Conservation (phyloP, 1,139 yeast species). For the Wickerhamomyces sp. region DNA sequence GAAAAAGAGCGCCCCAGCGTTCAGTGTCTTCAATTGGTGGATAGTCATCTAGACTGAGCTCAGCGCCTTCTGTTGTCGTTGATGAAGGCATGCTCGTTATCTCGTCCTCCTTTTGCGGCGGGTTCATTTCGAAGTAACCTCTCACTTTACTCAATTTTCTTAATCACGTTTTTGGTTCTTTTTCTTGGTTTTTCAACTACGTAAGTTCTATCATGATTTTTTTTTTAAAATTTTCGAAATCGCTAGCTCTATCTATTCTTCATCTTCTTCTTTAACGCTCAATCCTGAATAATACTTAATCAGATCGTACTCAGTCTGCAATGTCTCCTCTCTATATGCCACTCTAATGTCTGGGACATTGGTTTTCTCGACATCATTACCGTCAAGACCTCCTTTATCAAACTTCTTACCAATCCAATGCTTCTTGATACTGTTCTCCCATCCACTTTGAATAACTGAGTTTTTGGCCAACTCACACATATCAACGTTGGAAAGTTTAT, state of each 20-base stretch:
- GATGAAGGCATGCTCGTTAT: no score
- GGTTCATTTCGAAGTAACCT: no score
- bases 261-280: not conserved
- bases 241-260: not conserved
- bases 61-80: not conserved
- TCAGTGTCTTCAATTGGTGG: not conserved
- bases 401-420: conserved; percentile 90
- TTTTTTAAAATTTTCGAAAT: not conserved
- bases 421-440: conserved; percentile 75
- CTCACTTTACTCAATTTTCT: no score
- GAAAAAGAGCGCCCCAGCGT: not conserved
- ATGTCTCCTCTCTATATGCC: conserved; percentile 76
- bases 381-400: conserved; percentile 57
- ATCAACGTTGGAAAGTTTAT: conserved; percentile 88
- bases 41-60: not conserved
- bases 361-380: conserved; percentile 88
- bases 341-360: conserved; percentile 90
- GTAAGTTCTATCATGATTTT: not conserved
- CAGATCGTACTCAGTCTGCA: conserved; percentile 67
- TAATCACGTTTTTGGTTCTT: no score
- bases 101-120: no score
- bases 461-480: conserved; percentile 88
- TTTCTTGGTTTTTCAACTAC: no score
- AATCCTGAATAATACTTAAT: conserved; percentile 52
- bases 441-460: conserved; percentile 89